phyloP scores from a whole-genome alignment of 2,329 filamentous ascomycete genomes.

The Trichoderma sp. region DNA sequence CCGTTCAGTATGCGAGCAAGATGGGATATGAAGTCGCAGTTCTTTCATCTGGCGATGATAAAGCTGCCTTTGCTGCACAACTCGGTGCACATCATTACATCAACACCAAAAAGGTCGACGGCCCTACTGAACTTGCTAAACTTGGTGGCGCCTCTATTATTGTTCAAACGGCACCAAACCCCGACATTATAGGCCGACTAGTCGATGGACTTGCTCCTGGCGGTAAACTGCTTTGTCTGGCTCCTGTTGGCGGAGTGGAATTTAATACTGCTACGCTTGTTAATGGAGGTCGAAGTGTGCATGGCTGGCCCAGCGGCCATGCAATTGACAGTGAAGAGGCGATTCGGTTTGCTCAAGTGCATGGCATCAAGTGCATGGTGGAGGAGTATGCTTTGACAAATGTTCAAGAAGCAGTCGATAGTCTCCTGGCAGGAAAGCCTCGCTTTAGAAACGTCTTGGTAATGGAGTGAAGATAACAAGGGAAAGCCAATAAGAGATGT shows the following conservation, averaged over 20 bases:
- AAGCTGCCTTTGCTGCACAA: conserved; percentile 64
- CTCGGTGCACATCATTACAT: conserved; percentile 49
- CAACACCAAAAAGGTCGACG: conserved; percentile 54
- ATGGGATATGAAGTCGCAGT: conserved; percentile 76
- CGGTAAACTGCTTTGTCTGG: conserved; percentile 63
- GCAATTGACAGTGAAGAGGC: not conserved
- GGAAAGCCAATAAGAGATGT: not conserved
- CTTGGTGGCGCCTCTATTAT: conserved; percentile 64
- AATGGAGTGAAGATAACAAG: not conserved
- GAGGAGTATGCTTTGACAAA: not conserved
- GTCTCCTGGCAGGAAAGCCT: not conserved
- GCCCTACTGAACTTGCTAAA: conserved; percentile 49
- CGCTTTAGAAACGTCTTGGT: not conserved
- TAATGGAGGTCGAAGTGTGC: not conserved
- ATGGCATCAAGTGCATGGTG: not conserved
- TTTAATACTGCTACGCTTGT: not conserved
- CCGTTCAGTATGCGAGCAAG: conserved; percentile 46
- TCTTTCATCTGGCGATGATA: conserved; percentile 64
- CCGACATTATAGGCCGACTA: conserved; percentile 54
- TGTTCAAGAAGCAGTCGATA: not conserved
- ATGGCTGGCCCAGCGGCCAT: not conserved
- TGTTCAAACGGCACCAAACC: conserved; percentile 63
- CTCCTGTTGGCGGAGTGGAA: conserved; percentile 44
- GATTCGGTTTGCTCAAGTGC: not conserved
- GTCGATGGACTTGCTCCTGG: conserved; percentile 53